Base-by-base conservation (phyloP, 2,329 filamentous ascomycete genomes). In the Parastagonospora nodorum region DNA sequence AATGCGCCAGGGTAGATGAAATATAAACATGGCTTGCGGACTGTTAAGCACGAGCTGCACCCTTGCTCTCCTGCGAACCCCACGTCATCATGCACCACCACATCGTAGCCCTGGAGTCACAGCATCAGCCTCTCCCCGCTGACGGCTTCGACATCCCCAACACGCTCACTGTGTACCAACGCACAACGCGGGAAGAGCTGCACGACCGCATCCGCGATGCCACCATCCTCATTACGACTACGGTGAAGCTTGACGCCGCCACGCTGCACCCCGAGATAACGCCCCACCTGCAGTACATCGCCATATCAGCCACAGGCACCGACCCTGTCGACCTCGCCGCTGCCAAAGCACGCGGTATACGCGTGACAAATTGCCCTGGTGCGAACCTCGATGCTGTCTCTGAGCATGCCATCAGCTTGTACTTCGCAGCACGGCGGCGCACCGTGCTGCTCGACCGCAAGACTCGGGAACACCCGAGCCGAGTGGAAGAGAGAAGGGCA, bases 381-480 rank as follows among this genome's bases (percentile, higher is more conserved):
- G 75, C 78, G 16, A 81, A 81, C 45, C 71, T 79, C 39, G 74
- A 79, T 40, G 66, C 76, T 38, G 79, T 81, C 8, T 73, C 73
- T 28, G 80, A 82, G 60, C 80, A 82, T 70, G 79, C 79, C 9
- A 74, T 82, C 35, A 77, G 74, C 37, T 59, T 82, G 49, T 81
- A 80, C 61, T 80, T 79, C 56, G 77, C 78, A 5, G 65, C 77
- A 6, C 69, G 79, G 43, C 69, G 78, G 47, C 71, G 69, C 48
- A 70, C 79, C 9, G 60, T 77, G 19, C 59, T 68, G 53, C 51
- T 71, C 31, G 60, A 71, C 46, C 48, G 52, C 42, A 32, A 63
- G 45, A 64, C 57, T 27, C 53, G 66, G 42, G 42, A 54, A 27
- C 59, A 61, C 42, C 69, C 69, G 16, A 70, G 68, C 50, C 50